These are phyloP conservation scores for Metarhizium humberi DNA, from an alignment of 2,329 filamentous ascomycete species.

Conservation along the genomic window DNA sequence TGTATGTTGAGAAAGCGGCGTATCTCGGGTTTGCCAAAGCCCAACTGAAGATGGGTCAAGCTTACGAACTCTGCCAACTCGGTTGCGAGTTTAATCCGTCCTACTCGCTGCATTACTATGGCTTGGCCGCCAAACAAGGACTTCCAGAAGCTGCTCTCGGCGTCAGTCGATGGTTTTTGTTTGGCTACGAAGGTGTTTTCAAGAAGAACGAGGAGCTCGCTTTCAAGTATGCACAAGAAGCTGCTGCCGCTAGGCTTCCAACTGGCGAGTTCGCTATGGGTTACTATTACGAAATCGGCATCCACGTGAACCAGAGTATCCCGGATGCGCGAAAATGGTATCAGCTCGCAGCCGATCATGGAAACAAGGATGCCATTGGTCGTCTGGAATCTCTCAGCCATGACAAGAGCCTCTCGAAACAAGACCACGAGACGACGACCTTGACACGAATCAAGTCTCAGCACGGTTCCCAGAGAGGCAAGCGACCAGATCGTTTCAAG, in stretches of 20 bases:
- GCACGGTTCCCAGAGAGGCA: conserved; percentile 58
- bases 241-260: conserved; percentile 69
- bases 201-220: conserved; percentile 93
- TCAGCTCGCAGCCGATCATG: conserved; percentile 75
- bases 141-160: conserved; percentile 91
- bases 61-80: conserved; percentile 88
- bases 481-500: conserved; percentile 51
- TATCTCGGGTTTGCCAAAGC: conserved; percentile 94
- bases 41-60: conserved; percentile 93
- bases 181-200: conserved; percentile 86
- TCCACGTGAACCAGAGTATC: conserved; percentile 77
- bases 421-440: conserved; percentile 87
- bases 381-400: conserved; percentile 78
- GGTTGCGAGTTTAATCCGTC: conserved; percentile 93
- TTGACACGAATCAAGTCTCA: conserved; percentile 79
- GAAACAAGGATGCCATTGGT: conserved; percentile 78
- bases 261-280: conserved; percentile 95
- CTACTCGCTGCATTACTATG: conserved; percentile 90
- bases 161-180: conserved; percentile 97
- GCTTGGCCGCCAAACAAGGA: conserved; percentile 81
- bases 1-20: conserved; percentile 93
- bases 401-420: conserved; percentile 75
- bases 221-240: conserved; percentile 82
- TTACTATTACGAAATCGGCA: conserved; percentile 96
- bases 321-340: conserved; percentile 85